A percentile compares a stretch with the other conserved stretches of the same genome.
Evolutionary conservation across 208 protist species (phyloP).

Genomic region (Acanthamoeba lenticulata): DNA sequence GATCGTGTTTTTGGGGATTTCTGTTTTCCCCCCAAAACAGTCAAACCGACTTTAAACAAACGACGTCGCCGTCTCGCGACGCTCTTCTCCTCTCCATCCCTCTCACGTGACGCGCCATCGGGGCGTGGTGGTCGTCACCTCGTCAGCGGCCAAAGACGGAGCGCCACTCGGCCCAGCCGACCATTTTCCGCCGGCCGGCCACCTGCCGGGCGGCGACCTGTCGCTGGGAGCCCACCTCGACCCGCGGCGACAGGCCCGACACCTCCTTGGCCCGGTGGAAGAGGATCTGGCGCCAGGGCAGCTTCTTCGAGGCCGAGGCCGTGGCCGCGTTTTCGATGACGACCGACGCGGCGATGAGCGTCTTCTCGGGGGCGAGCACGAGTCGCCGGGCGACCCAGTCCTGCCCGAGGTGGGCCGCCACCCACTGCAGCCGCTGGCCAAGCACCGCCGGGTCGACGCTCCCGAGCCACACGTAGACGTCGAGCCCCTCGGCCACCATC

Average conservation of each 20-base stretch:
- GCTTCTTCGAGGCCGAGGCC: not conserved
- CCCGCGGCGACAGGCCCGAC: not conserved
- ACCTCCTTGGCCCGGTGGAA: constrained; percentile 19
- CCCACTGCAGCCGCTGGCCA: not conserved
- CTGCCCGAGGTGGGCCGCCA: not conserved
- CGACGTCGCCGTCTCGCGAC: too few relatives aligned
- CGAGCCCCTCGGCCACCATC: not conserved
- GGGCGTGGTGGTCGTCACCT: too few relatives aligned
- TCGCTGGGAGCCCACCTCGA: not conserved
- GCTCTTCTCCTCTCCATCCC: too few relatives aligned
- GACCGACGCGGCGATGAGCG: not conserved
- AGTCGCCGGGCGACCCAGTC: not conserved
- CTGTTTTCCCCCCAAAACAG: too few relatives aligned
- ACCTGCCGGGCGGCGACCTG: not conserved
- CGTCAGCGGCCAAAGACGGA: too few relatives aligned
- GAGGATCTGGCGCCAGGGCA: constrained; percentile 28
- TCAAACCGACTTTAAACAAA: too few relatives aligned
- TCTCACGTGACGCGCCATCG: too few relatives aligned
- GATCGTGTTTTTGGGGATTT: too few relatives aligned
- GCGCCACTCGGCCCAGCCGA: constrained; percentile 20
- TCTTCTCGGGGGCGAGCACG: not conserved
- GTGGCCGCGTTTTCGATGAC: not conserved
- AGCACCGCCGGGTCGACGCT: not conserved
- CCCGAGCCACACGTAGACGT: constrained; percentile 1
- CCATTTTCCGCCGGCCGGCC: too few relatives aligned